phyloP scores from a whole-genome alignment of 768 basidiomycete species.

The Trametes sanguinea region DNA sequence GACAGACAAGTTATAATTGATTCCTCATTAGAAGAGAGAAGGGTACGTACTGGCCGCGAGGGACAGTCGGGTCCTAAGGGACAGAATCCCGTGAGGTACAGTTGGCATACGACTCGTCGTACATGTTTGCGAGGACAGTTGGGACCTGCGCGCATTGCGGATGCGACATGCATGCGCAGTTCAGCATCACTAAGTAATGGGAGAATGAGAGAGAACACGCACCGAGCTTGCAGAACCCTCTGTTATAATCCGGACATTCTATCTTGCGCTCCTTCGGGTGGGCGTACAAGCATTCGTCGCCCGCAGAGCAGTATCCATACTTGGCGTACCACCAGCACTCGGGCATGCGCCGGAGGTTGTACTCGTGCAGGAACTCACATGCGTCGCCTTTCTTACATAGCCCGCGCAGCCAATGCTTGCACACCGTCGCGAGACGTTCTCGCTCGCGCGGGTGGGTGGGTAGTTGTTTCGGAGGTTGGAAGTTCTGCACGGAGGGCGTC shows the following conservation, averaged over 20 bases:
- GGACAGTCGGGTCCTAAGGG: conserved; percentile 87
- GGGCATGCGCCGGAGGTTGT: conserved; percentile 96
- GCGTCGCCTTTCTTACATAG: conserved; percentile 97
- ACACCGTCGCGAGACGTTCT: conserved; percentile 87
- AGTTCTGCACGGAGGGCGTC: conserved; percentile 82
- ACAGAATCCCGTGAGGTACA: conserved; percentile 92
- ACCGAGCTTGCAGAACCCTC: conserved; percentile 96
- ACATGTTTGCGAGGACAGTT: conserved; percentile 91
- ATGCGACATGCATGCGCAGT: too few relatives aligned
- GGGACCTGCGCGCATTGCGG: conserved; percentile 55
- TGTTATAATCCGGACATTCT: conserved; percentile 93
- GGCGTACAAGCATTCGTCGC: conserved; percentile 96
- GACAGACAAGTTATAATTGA: conserved; percentile 11
- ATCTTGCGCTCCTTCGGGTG: conserved; percentile 90
- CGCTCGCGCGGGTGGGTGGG: conserved; percentile 84
- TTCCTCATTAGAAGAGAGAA: not conserved
- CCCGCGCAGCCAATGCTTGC: conserved; percentile 98
- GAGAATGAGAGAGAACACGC: conserved; percentile 31
- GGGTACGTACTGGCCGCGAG: conserved; percentile 79
- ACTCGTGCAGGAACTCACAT: conserved; percentile 99
- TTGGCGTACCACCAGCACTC: conserved; percentile 99
- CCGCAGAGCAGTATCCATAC: conserved; percentile 95
- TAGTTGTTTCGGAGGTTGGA: conserved; percentile 80
- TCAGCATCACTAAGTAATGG: not conserved
- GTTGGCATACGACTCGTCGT: conserved; percentile 85